Base-by-base conservation (phyloP, 2,329 filamentous ascomycete genomes). In the Epicoccum nigrum region DNA sequence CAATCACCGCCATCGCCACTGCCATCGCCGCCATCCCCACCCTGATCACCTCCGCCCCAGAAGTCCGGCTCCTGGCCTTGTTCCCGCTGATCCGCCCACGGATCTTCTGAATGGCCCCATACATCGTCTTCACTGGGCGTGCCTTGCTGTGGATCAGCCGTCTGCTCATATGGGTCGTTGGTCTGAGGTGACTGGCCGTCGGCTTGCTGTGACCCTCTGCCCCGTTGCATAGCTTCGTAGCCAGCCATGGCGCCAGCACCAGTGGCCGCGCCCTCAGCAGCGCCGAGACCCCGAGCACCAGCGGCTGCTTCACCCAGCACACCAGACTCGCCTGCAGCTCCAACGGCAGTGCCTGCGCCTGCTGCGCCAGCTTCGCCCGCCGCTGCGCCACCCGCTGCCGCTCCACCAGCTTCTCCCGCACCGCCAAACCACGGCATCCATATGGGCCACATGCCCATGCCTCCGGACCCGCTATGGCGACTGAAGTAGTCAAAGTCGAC, bases 401-500 rank as follows among this genome's bases (percentile, higher is more conserved):
- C 73, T 11, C 65, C 71, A n/a, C 70, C 74, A 8, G 63, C 63
- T 49, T 66, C 63, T 2, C 62, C 55, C 9, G 62, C 58, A 5
- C 60, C 60, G 15, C 71, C 72, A 13, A 67, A 61, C 41, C 85
- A 63, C n/a, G 83, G 83, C 65, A 86, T 61, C 16, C 83, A 83
- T 69, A 85, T 77, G 31, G 69, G 69, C 59, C 63, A 66, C 53
- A 73, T 63, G 6, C 23, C 23, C 34, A 78, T 67, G 13, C 78
- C 71, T 8, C 77, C 76, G 2, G 73, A 66, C 15, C 74, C 68
- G 45, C 81, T 84, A 55, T 86, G 82, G 2, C 83, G 77, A 51
- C 83, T 86, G 72, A 87, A 87, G 69, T 87, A 87, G 64, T 87
- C 85, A 53, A 86, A 87, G 62, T 87, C 85, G 38, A 87, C 79